phyloP scores from a whole-genome alignment of 805 yeast species.

The Ogataea allantospora region DNA sequence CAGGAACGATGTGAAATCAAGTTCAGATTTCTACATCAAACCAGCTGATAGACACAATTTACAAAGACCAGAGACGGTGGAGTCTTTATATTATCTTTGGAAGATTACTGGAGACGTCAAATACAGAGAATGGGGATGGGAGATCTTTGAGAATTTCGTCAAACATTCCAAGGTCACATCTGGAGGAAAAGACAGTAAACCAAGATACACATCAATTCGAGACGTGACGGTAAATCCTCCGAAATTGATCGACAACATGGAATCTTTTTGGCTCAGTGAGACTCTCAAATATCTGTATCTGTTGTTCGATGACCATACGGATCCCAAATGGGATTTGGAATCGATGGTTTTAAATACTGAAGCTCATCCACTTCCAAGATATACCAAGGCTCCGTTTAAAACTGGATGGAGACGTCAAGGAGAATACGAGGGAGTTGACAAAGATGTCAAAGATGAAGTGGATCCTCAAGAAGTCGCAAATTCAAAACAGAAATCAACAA shows the following conservation, averaged over 20 bases:
- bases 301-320: conserved; percentile 65
- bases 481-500: background rate
- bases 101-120: conserved; percentile 76
- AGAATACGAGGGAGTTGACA: background rate
- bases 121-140: conserved; percentile 88
- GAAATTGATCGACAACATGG: conserved; percentile 67
- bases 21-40: conserved; percentile 64
- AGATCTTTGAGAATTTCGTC: conserved; percentile 70
- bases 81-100: conserved; percentile 76
- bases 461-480: background rate
- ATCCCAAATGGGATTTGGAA: conserved; percentile 60
- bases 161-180: conserved; percentile 53
- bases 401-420: conserved; percentile 59
- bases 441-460: too few relatives aligned
- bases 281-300: conserved; percentile 83
- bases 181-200: conserved; percentile 45
- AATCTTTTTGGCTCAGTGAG: conserved; percentile 92
- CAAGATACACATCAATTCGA: conserved; percentile 56
- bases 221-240: conserved; percentile 64
- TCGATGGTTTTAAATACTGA: conserved; percentile 84
- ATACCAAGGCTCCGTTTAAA: conserved; percentile 48
- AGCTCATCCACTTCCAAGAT: conserved; percentile 88
- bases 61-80: conserved; percentile 94
- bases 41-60: conserved; percentile 76
- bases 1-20: conserved; percentile 49